phyloP scores from a whole-genome alignment of 257 asterid genomes.

The Plantago ovata region DNA sequence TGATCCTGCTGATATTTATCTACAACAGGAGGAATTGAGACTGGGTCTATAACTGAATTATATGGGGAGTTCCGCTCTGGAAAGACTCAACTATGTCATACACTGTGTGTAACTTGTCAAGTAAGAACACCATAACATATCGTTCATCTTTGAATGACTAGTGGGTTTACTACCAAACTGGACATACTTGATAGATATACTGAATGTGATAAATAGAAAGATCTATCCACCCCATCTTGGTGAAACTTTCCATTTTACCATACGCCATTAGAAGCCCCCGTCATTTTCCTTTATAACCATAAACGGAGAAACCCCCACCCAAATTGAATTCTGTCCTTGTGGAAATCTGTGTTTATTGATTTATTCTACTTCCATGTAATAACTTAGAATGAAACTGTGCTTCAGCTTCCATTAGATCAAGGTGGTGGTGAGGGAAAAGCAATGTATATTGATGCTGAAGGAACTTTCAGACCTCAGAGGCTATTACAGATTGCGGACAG shows the following conservation, averaged over 20 bases:
- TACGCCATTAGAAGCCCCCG: background rate
- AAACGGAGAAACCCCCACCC: too few relatives aligned
- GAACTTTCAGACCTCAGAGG: constrained; percentile 97
- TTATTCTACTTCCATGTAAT: background rate
- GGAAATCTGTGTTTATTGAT: background rate
- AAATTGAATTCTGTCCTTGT: background rate
- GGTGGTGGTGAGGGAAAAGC: constrained; percentile 99
- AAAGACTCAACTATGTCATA: constrained; percentile 96
- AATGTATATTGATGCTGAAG: constrained; percentile 97
- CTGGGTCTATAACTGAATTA: constrained; percentile 87
- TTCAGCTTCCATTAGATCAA: constrained; percentile 92
- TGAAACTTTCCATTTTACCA: too few relatives aligned
- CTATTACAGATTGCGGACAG: constrained; percentile 94
- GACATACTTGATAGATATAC: too few relatives aligned
- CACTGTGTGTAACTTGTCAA: constrained; percentile 93
- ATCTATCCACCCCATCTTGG: too few relatives aligned
- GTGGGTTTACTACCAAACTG: background rate
- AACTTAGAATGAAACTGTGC: background rate
- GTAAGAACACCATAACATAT: constrained; percentile 34
- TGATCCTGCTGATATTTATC: background rate
- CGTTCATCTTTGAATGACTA: background rate
- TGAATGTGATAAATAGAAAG: too few relatives aligned
- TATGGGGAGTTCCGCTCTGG: constrained; percentile 95
- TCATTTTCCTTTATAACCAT: too few relatives aligned
- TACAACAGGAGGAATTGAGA: constrained; percentile 86